Evolutionary conservation across 1,284 basidiomycete genomes (phyloP).

Genomic region (Rhodotorula sp.): DNA sequence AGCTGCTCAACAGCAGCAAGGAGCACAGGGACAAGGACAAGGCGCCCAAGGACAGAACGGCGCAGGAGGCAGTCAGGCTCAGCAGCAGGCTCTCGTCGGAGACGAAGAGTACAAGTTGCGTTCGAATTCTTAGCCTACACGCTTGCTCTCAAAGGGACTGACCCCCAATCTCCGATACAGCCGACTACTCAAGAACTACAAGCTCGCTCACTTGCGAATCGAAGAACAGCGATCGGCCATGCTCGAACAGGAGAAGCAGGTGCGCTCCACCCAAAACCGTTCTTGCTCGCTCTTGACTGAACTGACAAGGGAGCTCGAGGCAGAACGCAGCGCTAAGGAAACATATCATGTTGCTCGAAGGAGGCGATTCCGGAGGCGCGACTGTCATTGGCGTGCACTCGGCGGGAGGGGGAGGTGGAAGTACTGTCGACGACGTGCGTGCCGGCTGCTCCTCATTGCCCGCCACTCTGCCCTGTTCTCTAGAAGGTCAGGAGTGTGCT

Average conservation of each 20-base stretch:
- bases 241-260: conserved; percentile 73
- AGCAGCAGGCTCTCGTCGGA: conserved; percentile 20
- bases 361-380: conserved; percentile 50
- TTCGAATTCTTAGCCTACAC: too few relatives aligned
- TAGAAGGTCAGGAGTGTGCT: too few relatives aligned
- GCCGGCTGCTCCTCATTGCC: background rate
- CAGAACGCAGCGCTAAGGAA: conserved; percentile 64
- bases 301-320: too few relatives aligned
- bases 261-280: background rate
- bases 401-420: conserved; percentile 34
- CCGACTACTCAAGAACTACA: conserved; percentile 53
- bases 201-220: conserved; percentile 79
- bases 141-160: too few relatives aligned
- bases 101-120: conserved; percentile 43
- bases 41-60: background rate
- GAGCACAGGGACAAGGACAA: background rate
- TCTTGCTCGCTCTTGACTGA: background rate
- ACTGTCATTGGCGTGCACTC: conserved; percentile 36
- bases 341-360: conserved; percentile 70
- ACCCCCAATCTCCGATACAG: background rate
- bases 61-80: background rate
- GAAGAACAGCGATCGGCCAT: conserved; percentile 73
- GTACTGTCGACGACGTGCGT: conserved; percentile 39
- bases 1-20: conserved; percentile 7
- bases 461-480: too few relatives aligned